phyloP scores from a whole-genome alignment of 2,329 filamentous ascomycete species.

The Parasarocladium wereldwijsianum region DNA sequence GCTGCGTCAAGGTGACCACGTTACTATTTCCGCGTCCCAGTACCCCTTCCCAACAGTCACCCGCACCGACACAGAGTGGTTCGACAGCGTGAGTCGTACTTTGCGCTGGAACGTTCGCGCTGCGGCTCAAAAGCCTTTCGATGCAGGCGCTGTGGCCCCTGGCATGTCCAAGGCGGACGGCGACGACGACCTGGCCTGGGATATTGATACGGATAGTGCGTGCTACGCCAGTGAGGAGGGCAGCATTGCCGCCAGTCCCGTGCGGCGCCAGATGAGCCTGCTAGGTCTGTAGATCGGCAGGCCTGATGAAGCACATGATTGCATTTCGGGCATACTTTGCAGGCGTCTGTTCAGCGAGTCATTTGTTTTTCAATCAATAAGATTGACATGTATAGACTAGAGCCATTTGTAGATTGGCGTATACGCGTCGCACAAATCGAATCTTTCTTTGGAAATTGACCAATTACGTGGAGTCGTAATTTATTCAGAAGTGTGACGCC shows the following conservation, averaged over 20 bases:
- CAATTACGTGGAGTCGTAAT: no score
- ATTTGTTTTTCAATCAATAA: no score
- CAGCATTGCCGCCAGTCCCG: conserved; percentile 50
- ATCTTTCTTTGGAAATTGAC: no score
- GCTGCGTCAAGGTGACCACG: conserved; percentile 82
- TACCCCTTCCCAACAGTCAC: conserved; percentile 97
- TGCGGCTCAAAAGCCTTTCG: conserved; percentile 84
- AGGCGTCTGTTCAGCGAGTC: no score
- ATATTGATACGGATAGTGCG: conserved; percentile 81
- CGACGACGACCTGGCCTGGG: conserved; percentile 55
- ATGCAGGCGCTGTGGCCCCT: conserved; percentile 24
- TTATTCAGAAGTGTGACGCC: no score
- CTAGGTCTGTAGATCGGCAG: conserved; percentile 38
- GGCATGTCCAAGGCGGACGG: conserved; percentile 30
- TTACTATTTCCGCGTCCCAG: conserved; percentile 89
- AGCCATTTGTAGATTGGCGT: no score
- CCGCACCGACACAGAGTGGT: conserved; percentile 83
- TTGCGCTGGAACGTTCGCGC: conserved; percentile 91
- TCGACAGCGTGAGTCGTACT: conserved; percentile 84
- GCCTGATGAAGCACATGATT: no score
- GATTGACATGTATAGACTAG: no score
- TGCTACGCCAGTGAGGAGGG: conserved; percentile 61
- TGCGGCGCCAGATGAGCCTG: conserved; percentile 60
- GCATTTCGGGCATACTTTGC: no score
- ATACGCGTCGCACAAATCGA: no score